These are phyloP conservation scores for Colletotrichum sp. DNA, from an alignment of 2,329 filamentous ascomycete genomes.

Conservation along the genomic window DNA sequence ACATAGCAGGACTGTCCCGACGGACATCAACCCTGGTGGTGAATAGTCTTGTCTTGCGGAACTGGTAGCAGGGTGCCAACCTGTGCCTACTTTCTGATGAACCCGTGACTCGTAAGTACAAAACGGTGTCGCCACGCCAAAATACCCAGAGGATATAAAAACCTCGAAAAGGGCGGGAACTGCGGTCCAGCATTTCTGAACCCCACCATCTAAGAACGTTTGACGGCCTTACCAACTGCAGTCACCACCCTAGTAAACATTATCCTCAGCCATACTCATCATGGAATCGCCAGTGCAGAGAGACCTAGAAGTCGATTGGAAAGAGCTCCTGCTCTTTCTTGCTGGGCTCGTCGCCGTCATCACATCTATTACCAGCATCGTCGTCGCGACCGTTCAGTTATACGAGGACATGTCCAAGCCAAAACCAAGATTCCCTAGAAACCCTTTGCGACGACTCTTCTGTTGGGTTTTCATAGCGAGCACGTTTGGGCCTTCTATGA, in stretches of 20 bases:
- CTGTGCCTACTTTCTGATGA: background rate
- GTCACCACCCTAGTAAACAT: fast-evolving
- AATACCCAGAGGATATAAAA: background rate
- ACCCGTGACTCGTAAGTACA: fast-evolving
- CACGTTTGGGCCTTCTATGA: background rate
- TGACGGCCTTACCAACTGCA: too few relatives aligned
- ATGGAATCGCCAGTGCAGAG: too few relatives aligned
- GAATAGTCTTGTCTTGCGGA: background rate
- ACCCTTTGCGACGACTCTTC: background rate
- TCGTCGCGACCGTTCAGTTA: background rate
- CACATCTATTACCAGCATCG: background rate
- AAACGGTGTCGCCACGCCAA: background rate
- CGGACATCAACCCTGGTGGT: background rate
- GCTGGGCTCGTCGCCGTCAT: background rate
- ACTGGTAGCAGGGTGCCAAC: background rate
- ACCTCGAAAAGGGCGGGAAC: fast-evolving
- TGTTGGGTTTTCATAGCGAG: background rate
- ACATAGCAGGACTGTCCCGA: background rate
- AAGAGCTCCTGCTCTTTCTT: background rate
- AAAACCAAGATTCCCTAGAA: background rate
- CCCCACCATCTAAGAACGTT: fast-evolving
- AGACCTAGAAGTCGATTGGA: too few relatives aligned
- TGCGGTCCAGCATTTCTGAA: fast-evolving
- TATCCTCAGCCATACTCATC: fast-evolving
- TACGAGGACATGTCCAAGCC: background rate